Base-by-base conservation (phyloP, 2,329 filamentous ascomycete species). In the Thelonectria olida region DNA sequence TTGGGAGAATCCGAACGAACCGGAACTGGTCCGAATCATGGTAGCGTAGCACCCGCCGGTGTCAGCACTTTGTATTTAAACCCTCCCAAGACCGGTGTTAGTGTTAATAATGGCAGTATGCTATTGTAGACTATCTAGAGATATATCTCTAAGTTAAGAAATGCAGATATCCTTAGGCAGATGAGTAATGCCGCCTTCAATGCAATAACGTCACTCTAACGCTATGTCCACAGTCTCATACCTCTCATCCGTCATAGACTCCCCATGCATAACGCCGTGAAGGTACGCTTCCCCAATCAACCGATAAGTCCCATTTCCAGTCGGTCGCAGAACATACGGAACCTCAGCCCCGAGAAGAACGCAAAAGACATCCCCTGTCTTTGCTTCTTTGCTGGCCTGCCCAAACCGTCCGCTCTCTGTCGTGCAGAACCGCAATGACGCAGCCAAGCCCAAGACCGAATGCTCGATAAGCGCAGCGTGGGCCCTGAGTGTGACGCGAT, bases 201-300 rank as follows among this genome's bases (percentile, higher is more conserved):
- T n/a, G n/a, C n/a, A n/a, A n/a, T n/a, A n/a, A n/a, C 25, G 12
- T 22, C 15, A 44, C 41, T 44, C 41, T 4, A 44, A 9, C 6
- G 8, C 17, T 7, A 50, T 34, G 7, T 36, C 28, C 17, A 22
- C 27, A 23, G 47, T 22, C 17, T 42, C 36, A 23, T 53, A 41
- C 25, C 15, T 27, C 7, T 20, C 34, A 27, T 42, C 50, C 25
- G 36, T 25, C 10, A 55, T 3, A 4, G 31, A 9, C n/a, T 55
- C 52, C 13, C 52, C 52, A 4, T 55, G 27, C 52, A 55, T 55
- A 8, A 41, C 34, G 6, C 52, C 52, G 45, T 38, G 19, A 10
- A 55, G 28, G 28, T 39, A 55, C 12, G 27, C 19, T 39, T 55
- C 52, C 8, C 52, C 42, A 7, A 55, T 20, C 9, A 55, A 13